phyloP scores from a whole-genome alignment of 1,284 basidiomycete genomes.

The Irpex lacteus region DNA sequence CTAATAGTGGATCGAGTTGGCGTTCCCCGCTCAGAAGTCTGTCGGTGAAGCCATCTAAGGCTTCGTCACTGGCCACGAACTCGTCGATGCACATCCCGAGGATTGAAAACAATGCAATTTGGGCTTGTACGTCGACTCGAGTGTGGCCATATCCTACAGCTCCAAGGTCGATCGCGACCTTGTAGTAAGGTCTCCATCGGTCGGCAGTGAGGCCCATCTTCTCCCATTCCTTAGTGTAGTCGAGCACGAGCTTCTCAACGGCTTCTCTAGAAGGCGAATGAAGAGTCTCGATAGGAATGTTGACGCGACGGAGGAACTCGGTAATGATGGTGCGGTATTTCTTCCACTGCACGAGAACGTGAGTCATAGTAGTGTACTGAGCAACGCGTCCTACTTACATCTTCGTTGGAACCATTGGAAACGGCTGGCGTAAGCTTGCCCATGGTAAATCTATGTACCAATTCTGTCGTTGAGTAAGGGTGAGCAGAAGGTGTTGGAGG shows the following conservation, averaged over 20 bases:
- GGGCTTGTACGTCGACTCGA: conserved; percentile 6
- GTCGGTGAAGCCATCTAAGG: conserved; percentile 8
- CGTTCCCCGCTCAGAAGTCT: conserved; percentile 3
- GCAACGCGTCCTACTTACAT: no score
- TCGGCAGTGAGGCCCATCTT: not conserved
- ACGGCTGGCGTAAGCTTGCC: no score
- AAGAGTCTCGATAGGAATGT: not conserved
- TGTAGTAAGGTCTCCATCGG: not conserved
- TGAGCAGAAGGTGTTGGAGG: no score
- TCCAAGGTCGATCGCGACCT: not conserved
- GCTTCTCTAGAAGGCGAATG: not conserved
- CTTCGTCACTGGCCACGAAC: not conserved
- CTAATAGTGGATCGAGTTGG: conserved; percentile 9
- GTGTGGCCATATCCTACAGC: conserved; percentile 8
- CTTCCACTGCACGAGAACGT: not conserved
- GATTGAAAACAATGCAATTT: conserved; percentile 10
- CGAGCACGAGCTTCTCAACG: not conserved
- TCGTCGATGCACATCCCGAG: conserved; percentile 11
- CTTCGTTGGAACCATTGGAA: no score
- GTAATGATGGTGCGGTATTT: not conserved
- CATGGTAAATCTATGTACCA: no score
- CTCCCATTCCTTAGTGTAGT: not conserved
- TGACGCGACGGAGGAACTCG: not conserved
- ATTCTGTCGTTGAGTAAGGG: no score
- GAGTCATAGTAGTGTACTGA: no score